Percentiles rank a stretch among this genome's conserved stretches.
Evolutionary conservation across 2,329 filamentous ascomycete genomes (phyloP).

Genomic region (Verticillium albo-atrum): DNA sequence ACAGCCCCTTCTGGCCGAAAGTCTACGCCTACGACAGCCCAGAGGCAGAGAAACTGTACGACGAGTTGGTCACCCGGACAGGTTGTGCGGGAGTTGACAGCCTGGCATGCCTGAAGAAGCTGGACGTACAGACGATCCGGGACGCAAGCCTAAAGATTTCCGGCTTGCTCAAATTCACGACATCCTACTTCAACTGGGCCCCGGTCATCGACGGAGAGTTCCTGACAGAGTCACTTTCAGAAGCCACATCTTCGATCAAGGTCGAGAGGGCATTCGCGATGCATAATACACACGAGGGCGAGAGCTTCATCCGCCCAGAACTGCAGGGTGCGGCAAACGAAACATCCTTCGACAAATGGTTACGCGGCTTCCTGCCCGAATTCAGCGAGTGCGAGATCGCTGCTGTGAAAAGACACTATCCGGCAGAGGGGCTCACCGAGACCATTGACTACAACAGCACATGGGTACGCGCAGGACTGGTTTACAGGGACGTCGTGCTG

Average conservation of each 20-base stretch:
- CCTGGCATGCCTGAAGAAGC: constrained; percentile 48
- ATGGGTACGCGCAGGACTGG: constrained; percentile 46
- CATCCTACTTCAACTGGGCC: constrained; percentile 54
- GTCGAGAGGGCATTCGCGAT: constrained; percentile 43
- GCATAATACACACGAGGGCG: constrained; percentile 60
- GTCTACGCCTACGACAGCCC: constrained; percentile 47
- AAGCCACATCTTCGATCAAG: constrained; percentile 36
- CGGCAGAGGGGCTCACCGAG: constrained; percentile 39
- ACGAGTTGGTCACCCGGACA: constrained; percentile 37
- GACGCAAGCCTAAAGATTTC: constrained; percentile 46
- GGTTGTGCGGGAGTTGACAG: constrained; percentile 41
- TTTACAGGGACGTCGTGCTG: constrained; percentile 55
- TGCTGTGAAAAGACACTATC: constrained; percentile 41
- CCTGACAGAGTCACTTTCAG: constrained; percentile 40
- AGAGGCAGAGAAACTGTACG: constrained; percentile 47
- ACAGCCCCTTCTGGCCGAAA: constrained; percentile 55
- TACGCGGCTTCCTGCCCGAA: constrained; percentile 47
- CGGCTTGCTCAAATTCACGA: constrained; percentile 45
- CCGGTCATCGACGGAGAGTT: constrained; percentile 56
- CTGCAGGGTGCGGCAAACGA: constrained; percentile 28
- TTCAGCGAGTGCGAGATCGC: constrained; percentile 34
- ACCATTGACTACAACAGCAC: constrained; percentile 45
- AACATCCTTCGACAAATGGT: constrained; percentile 47
- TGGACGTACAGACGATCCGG: constrained; percentile 47
- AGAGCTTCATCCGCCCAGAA: constrained; percentile 54